A percentile compares a stretch with the other conserved stretches of the same genome.
phyloP scores from a whole-genome alignment of 257 asterid species.

The Salvia hispanica region DNA sequence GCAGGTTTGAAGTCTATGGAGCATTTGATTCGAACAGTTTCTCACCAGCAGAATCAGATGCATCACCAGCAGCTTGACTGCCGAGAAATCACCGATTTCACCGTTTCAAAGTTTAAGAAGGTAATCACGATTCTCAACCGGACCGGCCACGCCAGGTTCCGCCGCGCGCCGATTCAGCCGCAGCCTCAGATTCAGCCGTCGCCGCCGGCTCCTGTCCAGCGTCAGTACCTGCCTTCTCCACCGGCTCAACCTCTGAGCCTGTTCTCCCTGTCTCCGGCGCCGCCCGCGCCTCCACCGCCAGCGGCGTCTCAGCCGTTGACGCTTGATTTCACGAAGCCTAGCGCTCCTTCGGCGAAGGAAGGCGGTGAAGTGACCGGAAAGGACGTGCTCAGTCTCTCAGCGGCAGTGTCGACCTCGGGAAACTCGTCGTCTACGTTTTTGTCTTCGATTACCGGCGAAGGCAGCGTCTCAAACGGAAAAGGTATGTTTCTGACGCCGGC shows the following conservation, averaged over 20 bases:
- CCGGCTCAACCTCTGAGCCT: slow-evolving; percentile 41
- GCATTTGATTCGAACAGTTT: slow-evolving; percentile 60
- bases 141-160: slow-evolving; percentile 85
- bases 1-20: slow-evolving; percentile 82
- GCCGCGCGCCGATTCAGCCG: slow-evolving; percentile 63
- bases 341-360: slow-evolving; percentile 28
- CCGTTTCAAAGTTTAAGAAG: slow-evolving; percentile 61
- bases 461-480: slow-evolving; percentile 75
- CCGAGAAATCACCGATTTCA: slow-evolving; percentile 65
- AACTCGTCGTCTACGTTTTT: slow-evolving; percentile 58
- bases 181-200: slow-evolving; percentile 30
- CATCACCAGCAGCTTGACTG: slow-evolving; percentile 52
- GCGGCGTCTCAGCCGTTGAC: slow-evolving; percentile 42
- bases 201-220: slow-evolving; percentile 26
- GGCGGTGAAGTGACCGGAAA: slow-evolving; percentile 27
- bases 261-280: slow-evolving; percentile 36
- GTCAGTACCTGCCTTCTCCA: neutral
- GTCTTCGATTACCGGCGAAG: slow-evolving; percentile 81
- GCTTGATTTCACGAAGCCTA: slow-evolving; percentile 54
- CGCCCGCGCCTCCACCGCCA: slow-evolving; percentile 24
- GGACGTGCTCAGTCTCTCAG: slow-evolving; percentile 43
- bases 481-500: slow-evolving; percentile 40
- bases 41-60: slow-evolving; percentile 51
- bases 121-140: slow-evolving; percentile 51
- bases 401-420: slow-evolving; percentile 48